phyloP scores from a whole-genome alignment of 768 basidiomycete genomes.

The Suillus discolor region DNA sequence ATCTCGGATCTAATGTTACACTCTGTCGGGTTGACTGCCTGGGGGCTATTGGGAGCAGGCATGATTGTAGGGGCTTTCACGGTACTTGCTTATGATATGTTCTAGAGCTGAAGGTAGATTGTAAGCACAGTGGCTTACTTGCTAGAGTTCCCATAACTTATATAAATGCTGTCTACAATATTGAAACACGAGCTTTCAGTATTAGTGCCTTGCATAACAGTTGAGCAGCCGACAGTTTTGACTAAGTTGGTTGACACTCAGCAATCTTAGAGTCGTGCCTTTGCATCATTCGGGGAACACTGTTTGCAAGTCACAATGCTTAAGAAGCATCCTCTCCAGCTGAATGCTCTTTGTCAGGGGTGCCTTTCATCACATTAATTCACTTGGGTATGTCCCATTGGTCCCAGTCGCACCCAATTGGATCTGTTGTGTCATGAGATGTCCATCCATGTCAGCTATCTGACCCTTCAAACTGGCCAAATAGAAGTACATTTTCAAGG shows the following conservation, averaged over 20 bases:
- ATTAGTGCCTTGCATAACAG: not conserved
- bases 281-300: not conserved
- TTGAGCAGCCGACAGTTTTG: not conserved
- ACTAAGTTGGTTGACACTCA: not conserved
- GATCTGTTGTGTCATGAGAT: not conserved
- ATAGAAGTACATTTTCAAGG: too few relatives aligned
- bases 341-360: not conserved
- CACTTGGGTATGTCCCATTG: not conserved
- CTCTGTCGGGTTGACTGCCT: conserved; percentile 61
- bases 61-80: conserved; percentile 85
- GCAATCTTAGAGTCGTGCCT: conserved; percentile 3
- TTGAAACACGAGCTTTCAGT: too few relatives aligned
- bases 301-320: not conserved
- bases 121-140: too few relatives aligned
- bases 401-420: not conserved
- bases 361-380: not conserved
- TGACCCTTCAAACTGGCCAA: not conserved
- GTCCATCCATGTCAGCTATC: not conserved
- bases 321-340: too few relatives aligned
- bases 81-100: conserved; percentile 75
- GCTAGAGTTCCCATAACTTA: too few relatives aligned
- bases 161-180: too few relatives aligned
- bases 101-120: conserved; percentile 30
- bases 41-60: conserved; percentile 76
- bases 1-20: conserved; percentile 78